phyloP scores from a whole-genome alignment of 306 rosid genomes.

The Cyclanthera cordifolia region DNA sequence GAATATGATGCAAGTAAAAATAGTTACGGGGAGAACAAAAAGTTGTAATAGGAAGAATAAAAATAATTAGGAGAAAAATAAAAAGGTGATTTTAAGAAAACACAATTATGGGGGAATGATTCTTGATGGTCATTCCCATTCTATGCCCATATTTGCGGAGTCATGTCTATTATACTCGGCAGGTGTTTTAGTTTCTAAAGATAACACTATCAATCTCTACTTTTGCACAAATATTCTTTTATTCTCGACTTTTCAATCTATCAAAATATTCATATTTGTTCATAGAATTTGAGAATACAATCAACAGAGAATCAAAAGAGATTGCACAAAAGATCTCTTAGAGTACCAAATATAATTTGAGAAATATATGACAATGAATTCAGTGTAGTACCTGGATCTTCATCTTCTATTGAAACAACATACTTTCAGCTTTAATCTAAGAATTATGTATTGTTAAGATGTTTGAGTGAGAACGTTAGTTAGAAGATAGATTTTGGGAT shows the following conservation, averaged over 20 bases:
- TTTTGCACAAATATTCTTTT: neutral
- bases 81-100: too few relatives aligned
- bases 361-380: neutral
- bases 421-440: neutral
- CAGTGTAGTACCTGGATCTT: neutral
- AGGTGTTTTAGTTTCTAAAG: neutral
- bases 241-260: neutral
- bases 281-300: neutral
- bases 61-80: too few relatives aligned
- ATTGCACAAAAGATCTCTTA: neutral
- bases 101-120: too few relatives aligned
- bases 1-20: too few relatives aligned
- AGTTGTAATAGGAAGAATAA: too few relatives aligned
- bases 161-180: neutral
- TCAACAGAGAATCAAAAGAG: neutral
- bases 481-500: too few relatives aligned
- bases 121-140: too few relatives aligned
- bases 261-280: neutral
- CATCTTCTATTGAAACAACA: neutral
- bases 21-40: too few relatives aligned
- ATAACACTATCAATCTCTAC: neutral
- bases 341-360: neutral
- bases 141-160: neutral
- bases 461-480: too few relatives aligned
- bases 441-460: neutral